phyloP scores from a whole-genome alignment of 257 asterid species.

The Fraxinus excelsior region DNA sequence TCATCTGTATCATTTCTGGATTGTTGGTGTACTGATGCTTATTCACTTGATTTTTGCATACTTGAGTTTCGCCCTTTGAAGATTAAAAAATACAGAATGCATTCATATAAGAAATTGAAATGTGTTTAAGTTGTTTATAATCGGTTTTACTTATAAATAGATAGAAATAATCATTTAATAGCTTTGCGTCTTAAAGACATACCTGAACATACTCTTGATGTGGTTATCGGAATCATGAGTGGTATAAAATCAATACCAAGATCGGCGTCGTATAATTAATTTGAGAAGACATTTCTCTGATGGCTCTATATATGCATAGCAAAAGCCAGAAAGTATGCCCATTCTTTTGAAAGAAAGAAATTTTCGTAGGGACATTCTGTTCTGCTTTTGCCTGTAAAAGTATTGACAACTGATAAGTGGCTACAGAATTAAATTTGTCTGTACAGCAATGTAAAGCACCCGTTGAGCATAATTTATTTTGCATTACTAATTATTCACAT shows the following conservation, averaged over 20 bases:
- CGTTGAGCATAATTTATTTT: neutral
- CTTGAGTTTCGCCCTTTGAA: too few species aligned
- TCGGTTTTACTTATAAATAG: too few species aligned
- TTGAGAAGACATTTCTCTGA: neutral
- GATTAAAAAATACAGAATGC: too few species aligned
- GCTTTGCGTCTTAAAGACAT: too few species aligned
- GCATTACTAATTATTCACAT: neutral
- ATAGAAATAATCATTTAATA: too few species aligned
- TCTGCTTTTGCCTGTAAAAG: neutral
- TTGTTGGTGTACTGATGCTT: neutral
- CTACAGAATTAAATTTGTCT: neutral
- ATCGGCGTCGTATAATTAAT: too few species aligned
- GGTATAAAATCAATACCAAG: neutral
- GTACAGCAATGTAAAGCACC: too few species aligned
- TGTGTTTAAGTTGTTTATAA: too few species aligned
- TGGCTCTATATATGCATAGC: neutral
- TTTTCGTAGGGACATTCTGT: neutral
- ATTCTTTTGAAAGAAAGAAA: neutral
- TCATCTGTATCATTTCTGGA: neutral
- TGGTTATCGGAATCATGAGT: too few species aligned
- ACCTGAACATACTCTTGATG: too few species aligned
- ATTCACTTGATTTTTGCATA: neutral
- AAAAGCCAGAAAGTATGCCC: neutral
- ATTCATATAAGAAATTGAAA: too few species aligned
- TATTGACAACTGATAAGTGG: neutral